These are phyloP conservation scores for Paramecium pentaurelia DNA, from an alignment of 73 alveolate species.

Conservation along the genomic window DNA sequence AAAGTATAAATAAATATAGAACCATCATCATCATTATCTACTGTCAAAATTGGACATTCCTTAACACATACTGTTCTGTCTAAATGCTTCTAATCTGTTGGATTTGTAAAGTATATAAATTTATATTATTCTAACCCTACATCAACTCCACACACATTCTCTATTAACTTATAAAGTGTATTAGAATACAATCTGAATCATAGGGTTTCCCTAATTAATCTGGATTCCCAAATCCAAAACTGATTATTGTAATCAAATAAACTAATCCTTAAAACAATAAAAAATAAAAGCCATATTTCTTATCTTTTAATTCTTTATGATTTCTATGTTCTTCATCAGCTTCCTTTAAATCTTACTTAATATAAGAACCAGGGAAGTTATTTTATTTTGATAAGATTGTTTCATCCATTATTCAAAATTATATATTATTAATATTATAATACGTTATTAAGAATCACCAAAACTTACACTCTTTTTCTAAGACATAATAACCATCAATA, in stretches of 20 bases:
- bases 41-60: background rate
- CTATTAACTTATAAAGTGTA: background rate
- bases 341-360: background rate
- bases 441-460: background rate
- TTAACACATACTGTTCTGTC: background rate
- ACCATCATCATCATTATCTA: background rate
- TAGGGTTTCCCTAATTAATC: background rate
- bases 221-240: conserved; percentile 45
- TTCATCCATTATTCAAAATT: background rate
- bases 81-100: background rate
- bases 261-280: conserved; percentile 6
- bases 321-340: background rate
- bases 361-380: background rate
- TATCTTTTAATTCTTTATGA: background rate
- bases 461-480: too few species aligned
- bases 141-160: conserved; percentile 1
- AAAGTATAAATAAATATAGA: background rate
- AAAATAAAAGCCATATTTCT: conserved; percentile 1
- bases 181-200: background rate
- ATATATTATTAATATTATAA: background rate
- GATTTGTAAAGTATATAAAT: background rate
- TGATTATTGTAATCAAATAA: background rate
- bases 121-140: background rate
- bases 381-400: background rate
- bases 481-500: background rate